phyloP scores from a whole-genome alignment of 2,329 filamentous ascomycete genomes.

The Claviceps pazoutovae region DNA sequence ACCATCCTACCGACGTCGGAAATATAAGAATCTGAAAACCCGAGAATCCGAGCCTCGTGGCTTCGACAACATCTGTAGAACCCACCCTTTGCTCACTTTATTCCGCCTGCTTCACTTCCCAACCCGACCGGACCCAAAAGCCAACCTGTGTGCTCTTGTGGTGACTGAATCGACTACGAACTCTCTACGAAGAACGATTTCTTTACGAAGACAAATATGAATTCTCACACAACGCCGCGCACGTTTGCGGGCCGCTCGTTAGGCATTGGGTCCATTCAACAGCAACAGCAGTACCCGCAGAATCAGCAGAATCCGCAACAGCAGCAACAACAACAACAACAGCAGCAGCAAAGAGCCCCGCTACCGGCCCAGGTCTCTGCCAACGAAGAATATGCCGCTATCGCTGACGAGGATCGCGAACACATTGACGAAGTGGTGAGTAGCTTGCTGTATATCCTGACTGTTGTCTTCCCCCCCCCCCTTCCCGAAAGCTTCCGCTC shows the following conservation, averaged over 20 bases:
- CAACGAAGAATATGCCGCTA: slow-evolving; percentile 25
- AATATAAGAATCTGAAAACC: not conserved
- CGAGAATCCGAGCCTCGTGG: not conserved
- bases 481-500: not conserved
- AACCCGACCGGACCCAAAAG: not conserved
- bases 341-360: slow-evolving; percentile 14
- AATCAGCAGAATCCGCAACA: slow-evolving; percentile 15
- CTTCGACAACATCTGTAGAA: not conserved
- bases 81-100: not conserved
- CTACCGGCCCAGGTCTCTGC: slow-evolving; percentile 20
- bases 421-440: slow-evolving; percentile 88
- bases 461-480: not conserved
- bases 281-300: slow-evolving; percentile 19
- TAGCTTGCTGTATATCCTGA: slow-evolving; percentile 9
- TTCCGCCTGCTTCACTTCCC: not conserved
- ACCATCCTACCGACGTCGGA: not conserved
- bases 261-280: slow-evolving; percentile 17
- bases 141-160: not conserved
- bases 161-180: not conserved
- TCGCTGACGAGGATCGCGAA: slow-evolving; percentile 81
- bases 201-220: slow-evolving; percentile 14
- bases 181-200: too few species aligned
- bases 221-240: slow-evolving; percentile 24
- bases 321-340: slow-evolving; percentile 12
- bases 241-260: slow-evolving; percentile 22